Evolutionary conservation across 2,329 filamentous ascomycete genomes (phyloP).

Genomic region (Talaromyces sp.): DNA sequence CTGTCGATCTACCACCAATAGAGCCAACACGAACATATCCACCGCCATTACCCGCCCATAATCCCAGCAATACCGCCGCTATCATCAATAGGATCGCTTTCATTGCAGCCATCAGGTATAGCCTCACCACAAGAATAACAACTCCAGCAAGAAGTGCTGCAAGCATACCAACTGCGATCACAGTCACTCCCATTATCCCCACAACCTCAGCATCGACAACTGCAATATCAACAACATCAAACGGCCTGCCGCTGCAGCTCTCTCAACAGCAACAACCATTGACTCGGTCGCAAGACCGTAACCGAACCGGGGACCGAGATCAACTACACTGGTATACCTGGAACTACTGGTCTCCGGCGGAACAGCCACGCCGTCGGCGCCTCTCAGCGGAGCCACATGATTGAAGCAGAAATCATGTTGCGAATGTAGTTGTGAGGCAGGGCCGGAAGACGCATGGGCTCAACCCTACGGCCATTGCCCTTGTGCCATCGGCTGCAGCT

Average conservation of each 20-base stretch:
- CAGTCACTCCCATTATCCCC: too few species aligned
- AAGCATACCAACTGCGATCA: neutral
- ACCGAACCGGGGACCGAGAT: neutral
- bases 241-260: neutral
- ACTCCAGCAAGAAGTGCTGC: neutral
- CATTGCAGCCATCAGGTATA: neutral
- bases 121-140: neutral
- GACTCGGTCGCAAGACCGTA: neutral
- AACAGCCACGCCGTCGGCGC: neutral
- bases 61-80: neutral
- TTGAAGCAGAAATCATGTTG: neutral
- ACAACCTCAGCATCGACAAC: neutral
- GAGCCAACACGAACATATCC: neutral
- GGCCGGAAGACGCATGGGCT: neutral
- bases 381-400: neutral
- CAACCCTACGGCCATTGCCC: neutral
- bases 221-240: neutral
- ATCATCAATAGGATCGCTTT: neutral
- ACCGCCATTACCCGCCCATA: neutral
- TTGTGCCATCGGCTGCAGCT: neutral
- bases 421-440: neutral
- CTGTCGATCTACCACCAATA: neutral
- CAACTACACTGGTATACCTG: neutral
- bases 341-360: neutral
- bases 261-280: neutral